These are phyloP conservation scores for Candida railenensis DNA, from an alignment of 805 yeast species.

Conservation along the genomic window DNA sequence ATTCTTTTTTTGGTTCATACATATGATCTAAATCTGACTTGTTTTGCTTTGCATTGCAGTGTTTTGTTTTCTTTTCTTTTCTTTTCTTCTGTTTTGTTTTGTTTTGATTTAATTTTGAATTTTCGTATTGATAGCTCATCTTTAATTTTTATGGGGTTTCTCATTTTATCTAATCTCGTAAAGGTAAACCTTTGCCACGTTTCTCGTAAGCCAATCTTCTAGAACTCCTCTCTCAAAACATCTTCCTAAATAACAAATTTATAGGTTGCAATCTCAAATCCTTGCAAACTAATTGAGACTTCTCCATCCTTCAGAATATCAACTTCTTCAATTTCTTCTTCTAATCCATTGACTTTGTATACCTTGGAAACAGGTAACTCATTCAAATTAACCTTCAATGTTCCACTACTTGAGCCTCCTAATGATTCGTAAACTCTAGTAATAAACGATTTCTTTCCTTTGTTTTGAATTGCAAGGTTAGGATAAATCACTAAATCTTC, in stretches of 20 bases:
- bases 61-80: neutral
- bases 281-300: conserved; percentile 48
- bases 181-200: no score
- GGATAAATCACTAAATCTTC: conserved; percentile 47
- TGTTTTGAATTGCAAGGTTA: conserved; percentile 43
- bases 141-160: neutral
- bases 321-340: conserved; percentile 47
- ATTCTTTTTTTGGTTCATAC: no score
- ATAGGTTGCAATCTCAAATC: conserved; percentile 76
- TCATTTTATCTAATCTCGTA: neutral
- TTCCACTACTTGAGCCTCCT: conserved; percentile 72
- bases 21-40: neutral
- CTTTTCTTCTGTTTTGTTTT: conserved; percentile 3
- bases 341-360: conserved; percentile 58
- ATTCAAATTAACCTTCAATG: conserved; percentile 39
- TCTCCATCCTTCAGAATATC: conserved; percentile 33
- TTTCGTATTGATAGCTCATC: no score
- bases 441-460: conserved; percentile 47
- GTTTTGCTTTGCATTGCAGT: neutral
- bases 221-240: neutral
- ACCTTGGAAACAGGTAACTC: conserved; percentile 45
- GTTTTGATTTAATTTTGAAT: neutral
- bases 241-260: conserved; percentile 41
- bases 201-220: no score
- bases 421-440: conserved; percentile 82